Conservation (phyloP, 148 eudicot species). For the Pouteria glomerata region DNA sequence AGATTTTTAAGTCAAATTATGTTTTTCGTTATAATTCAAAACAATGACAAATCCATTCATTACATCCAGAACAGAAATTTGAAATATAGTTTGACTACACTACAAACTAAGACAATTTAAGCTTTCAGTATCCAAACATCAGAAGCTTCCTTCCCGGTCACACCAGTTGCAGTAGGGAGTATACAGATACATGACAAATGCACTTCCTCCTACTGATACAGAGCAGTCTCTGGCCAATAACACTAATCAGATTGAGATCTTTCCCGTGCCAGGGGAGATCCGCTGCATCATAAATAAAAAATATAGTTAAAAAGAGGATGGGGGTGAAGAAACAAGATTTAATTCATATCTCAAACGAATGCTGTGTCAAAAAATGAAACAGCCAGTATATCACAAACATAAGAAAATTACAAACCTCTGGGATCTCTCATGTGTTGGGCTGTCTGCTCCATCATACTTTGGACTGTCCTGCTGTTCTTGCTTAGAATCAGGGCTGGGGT, state of each 20-base stretch:
- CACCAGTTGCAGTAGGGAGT: not conserved
- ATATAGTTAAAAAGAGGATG: not conserved
- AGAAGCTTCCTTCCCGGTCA: not conserved
- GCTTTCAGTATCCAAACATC: not conserved
- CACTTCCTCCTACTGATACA: not conserved
- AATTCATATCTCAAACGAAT: not conserved
- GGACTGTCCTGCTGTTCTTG: constrained; percentile 33
- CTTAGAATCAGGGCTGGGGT: constrained; percentile 34
- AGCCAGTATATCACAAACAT: not conserved
- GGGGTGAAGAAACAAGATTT: not conserved
- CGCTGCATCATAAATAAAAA: constrained; percentile 24
- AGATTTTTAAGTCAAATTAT: too few relatives aligned
- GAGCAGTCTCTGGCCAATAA: too few relatives aligned
- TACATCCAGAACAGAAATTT: not conserved
- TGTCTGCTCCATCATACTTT: constrained; percentile 35
- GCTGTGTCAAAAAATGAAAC: not conserved
- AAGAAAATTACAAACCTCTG: constrained; percentile 33
- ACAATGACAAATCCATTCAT: too few relatives aligned
- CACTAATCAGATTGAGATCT: constrained; percentile 40
- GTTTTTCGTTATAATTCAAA: too few relatives aligned
- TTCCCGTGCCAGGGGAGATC: constrained; percentile 32
- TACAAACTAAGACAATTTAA: not conserved
- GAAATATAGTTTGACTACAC: not conserved
- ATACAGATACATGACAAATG: too few relatives aligned
- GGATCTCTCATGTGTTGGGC: constrained; percentile 39